Evolutionary conservation across 345 rosid genomes (phyloP), one percentile per base, ranked within the genome.

Genomic region (Gossypium rotundifolium): DNA sequence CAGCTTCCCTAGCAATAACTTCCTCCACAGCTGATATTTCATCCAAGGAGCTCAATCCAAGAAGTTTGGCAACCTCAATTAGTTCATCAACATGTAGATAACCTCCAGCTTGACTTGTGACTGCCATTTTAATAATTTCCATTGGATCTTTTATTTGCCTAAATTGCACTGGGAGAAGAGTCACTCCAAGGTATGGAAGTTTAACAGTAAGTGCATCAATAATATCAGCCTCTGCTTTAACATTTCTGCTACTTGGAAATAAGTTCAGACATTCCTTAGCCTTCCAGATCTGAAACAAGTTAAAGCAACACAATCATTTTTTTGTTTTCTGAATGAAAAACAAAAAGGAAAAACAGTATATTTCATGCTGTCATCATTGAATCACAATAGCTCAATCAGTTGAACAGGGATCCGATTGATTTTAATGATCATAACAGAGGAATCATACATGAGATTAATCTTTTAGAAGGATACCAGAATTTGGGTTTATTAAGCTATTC

Each of bases 1-100:
- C 99, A 78, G 98, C 98, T 87, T 93, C 99, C 79, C 98, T 89
- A 76, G 99, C 98, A 87, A 95, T 91, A 79, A 97, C 93, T 88
- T 95, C 99, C 88, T 95, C 87, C 46, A 95, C 93, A 69, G 87
- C 84, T 72, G 93, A 86, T 82, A 86, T 83, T 44, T 95, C 94
- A 76, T 91, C 95, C 61, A 76, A 74, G 65, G 99, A 89, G 81
- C 75, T 91, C 76, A 95, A 81, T 51, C 99, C 99, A 72, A 95
- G 94, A 86, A 93, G 93, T 83, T 88, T 93, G 81, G 99, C 93
- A 74, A 95, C 98, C 81, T 95, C 98, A 82, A 91, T 82, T 72
- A 95, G 84, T 76, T 90, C 97, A 62, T 93, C 99, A 71, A 90
- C 99, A 74, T 91, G 92, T 48, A 93, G 74, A 83, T 95, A 95